A percentile compares a stretch with the other conserved stretches of the same genome.
Evolutionary conservation across 352 stramenopile species (phyloP).

Genomic region (Pythium biforme): DNA sequence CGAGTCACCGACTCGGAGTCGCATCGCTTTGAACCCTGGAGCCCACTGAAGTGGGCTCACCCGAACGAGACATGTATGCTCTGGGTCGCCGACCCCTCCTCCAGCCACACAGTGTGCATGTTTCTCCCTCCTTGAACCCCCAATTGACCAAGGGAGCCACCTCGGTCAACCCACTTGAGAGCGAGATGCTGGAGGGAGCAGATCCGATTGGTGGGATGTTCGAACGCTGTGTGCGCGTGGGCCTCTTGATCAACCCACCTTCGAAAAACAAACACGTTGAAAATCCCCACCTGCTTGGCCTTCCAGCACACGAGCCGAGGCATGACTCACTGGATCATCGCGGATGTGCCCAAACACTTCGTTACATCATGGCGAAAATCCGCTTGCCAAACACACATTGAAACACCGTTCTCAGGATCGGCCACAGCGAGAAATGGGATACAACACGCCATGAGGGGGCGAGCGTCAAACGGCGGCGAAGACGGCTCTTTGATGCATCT

Average conservation of each 20-base stretch:
- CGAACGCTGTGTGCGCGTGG: background rate
- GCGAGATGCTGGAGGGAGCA: background rate
- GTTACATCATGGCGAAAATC: constrained; percentile 10
- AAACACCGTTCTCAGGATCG: background rate
- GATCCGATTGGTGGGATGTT: constrained; percentile 6
- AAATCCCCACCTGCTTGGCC: background rate
- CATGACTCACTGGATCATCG: constrained; percentile 4
- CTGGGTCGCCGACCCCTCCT: background rate
- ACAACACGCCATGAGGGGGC: background rate
- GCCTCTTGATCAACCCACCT: background rate
- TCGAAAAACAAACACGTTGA: constrained; percentile 1
- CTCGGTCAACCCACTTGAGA: background rate
- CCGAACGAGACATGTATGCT: background rate
- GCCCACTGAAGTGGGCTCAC: background rate
- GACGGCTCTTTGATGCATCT: background rate
- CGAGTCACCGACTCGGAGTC: too few relatives aligned
- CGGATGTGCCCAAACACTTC: constrained; percentile 4
- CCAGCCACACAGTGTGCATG: background rate
- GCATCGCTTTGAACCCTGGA: constrained; percentile 10
- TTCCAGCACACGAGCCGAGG: too few relatives aligned
- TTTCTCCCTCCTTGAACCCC: background rate
- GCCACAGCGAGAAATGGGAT: background rate
- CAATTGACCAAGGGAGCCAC: background rate
- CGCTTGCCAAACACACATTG: background rate
- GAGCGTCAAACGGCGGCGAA: background rate